A percentile compares a stretch with the other conserved stretches of the same genome.
Conservation (phyloP, 2,329 filamentous ascomycete genomes). For the Cercospora sesami region DNA sequence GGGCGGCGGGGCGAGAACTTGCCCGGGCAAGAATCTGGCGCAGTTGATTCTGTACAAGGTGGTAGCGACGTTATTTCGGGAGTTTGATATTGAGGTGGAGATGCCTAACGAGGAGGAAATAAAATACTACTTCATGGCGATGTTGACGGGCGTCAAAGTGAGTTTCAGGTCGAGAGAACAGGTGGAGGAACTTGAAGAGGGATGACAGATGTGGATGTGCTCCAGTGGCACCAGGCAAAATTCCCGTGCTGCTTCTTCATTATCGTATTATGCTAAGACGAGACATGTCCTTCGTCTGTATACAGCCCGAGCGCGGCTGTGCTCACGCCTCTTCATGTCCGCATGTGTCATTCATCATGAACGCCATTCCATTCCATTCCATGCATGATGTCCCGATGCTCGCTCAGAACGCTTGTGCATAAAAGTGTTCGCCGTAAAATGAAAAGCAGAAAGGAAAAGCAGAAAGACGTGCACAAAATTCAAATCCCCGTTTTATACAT, state of each 20-base stretch:
- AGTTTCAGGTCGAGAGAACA: not conserved
- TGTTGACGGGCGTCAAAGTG: conserved; percentile 19
- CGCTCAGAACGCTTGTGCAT: not conserved
- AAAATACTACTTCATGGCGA: conserved; percentile 23
- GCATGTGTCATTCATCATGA: not conserved
- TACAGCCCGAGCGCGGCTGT: not conserved
- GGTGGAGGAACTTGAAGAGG: not conserved
- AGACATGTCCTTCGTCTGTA: not conserved
- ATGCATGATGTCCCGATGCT: not conserved
- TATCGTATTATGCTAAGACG: not conserved
- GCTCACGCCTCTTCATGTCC: not conserved
- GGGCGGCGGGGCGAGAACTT: conserved; percentile 30
- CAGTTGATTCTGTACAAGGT: conserved; percentile 35
- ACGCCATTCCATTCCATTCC: not conserved
- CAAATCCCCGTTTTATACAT: conserved; percentile 21
- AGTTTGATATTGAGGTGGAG: conserved; percentile 19
- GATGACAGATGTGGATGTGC: not conserved
- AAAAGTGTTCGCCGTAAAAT: not conserved
- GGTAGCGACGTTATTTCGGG: conserved; percentile 14
- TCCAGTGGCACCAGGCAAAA: not conserved
- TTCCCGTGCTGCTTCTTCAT: not conserved
- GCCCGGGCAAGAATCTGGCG: conserved; percentile 27
- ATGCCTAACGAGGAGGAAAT: conserved; percentile 20
- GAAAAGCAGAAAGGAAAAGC: not conserved
- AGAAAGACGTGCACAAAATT: not conserved